These are phyloP conservation scores for Dactylonectria estremocensis DNA, from an alignment of 2,329 filamentous ascomycete genomes.

Conservation along the genomic window DNA sequence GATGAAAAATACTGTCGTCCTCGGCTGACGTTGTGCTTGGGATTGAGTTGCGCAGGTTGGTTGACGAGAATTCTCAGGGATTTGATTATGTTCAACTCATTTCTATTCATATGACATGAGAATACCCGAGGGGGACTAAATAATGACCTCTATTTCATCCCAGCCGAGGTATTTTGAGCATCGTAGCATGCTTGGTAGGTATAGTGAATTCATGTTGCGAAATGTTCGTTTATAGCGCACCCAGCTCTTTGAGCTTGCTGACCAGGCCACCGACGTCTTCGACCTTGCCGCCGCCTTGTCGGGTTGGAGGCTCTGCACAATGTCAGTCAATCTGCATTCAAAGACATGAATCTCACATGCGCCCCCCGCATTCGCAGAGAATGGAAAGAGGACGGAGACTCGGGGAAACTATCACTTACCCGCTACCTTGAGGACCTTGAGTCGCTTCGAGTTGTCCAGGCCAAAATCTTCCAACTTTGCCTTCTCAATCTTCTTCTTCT, in stretches of 20 bases:
- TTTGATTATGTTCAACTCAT: slow-evolving; percentile 9
- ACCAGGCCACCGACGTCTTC: slow-evolving; percentile 98
- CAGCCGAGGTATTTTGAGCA: slow-evolving; percentile 22
- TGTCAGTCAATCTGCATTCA: slow-evolving; percentile 19
- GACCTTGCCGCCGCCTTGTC: slow-evolving; percentile 96
- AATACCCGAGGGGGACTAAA: slow-evolving; percentile 7
- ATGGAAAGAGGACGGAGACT: not conserved
- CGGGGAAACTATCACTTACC: slow-evolving; percentile 66
- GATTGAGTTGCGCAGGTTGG: not conserved
- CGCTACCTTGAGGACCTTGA: slow-evolving; percentile 92
- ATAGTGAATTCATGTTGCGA: not conserved
- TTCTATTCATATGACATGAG: slow-evolving; percentile 23
- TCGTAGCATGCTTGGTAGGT: not conserved
- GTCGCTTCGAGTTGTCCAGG: slow-evolving; percentile 78
- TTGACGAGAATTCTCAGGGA: not conserved
- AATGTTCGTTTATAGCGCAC: slow-evolving; percentile 77
- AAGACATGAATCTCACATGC: not conserved
- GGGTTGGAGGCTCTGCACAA: slow-evolving; percentile 81
- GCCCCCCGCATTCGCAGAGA: not conserved
- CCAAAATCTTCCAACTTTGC: slow-evolving; percentile 88
- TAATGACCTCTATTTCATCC: slow-evolving; percentile 19
- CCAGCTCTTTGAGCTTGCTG: slow-evolving; percentile 93
- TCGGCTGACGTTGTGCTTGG: not conserved
- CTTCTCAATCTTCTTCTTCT: slow-evolving; percentile 99
- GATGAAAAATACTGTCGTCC: not conserved